Evolutionary conservation across 2,329 filamentous ascomycete genomes (phyloP).

Genomic region (Apiospora marii): DNA sequence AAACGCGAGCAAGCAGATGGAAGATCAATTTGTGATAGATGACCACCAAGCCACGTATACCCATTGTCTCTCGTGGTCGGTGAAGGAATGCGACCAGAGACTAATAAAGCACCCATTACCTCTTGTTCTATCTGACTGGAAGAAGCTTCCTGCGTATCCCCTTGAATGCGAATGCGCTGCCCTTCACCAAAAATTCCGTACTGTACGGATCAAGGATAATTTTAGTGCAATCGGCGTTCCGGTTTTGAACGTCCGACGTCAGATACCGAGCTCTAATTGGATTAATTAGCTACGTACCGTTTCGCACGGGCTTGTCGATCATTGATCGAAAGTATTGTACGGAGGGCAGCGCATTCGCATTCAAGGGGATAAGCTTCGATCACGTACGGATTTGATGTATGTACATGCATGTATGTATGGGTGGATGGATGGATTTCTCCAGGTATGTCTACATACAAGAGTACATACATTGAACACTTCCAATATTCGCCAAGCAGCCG

Average conservation of each 20-base stretch:
- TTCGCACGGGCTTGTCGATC: no score
- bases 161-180: no score
- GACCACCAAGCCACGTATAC: conserved; percentile 20
- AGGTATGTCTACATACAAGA: background rate
- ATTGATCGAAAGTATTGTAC: no score
- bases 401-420: background rate
- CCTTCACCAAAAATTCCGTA: no score
- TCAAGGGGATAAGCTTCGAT: background rate
- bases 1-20: background rate
- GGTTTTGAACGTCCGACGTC: no score
- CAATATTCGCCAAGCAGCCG: background rate
- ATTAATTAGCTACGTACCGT: no score
- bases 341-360: no score
- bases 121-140: background rate
- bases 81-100: background rate
- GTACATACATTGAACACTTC: background rate
- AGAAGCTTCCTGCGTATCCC: conserved; percentile 11
- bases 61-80: conserved; percentile 11
- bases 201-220: no score
- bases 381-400: background rate
- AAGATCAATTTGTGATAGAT: conserved; percentile 17
- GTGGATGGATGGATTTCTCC: background rate
- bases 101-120: background rate
- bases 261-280: no score
- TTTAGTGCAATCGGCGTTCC: no score